Evolutionary conservation across 768 basidiomycete species (phyloP), one percentile per base, ranked within the genome.

Genomic region (Mycena albidolilacea): DNA sequence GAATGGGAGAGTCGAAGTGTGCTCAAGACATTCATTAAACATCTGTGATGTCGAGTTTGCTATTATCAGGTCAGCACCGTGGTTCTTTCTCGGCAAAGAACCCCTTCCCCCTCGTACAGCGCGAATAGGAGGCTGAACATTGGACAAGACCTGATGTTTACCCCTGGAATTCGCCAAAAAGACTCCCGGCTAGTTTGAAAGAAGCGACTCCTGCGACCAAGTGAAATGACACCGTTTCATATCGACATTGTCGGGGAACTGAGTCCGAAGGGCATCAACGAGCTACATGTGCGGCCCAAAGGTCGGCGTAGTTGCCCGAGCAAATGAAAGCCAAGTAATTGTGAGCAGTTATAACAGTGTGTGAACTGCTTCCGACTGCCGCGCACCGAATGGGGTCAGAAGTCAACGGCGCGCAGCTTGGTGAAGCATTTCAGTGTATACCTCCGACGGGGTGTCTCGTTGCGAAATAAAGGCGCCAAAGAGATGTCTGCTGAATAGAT

Each of bases 321-420:
- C 64, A 65, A 65, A 65, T 65, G 48, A n/a, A 39, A 55, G 50
- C 1, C 17, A 35, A 23, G 50, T 23, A 54, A 55, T 65, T 65
- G n/a, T 65, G 2, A 46, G 64, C 12, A 43, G 43, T 9, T 19
- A 7, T 11, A 21, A 48, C 5, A 2, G 21, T 46, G 41, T 46
- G 61, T 23, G 59, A 60, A 17, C 30, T 11, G 5, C 35, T 57
- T 57, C 30, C 8, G n/a, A 5, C n/a, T n/a, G 23, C 15, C 3
- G 23, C 7, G 21, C 8, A 15, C 7, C 30, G 50, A 17, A 52
- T 64, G 48, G 35, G 48, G 61, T 35, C 61, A 35, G 5, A 21
- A 52, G 35, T 46, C 23, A 21, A 2, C 61, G 23, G 43, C 6
- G 43, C 14, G 41, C 5, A 9, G 15, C 9, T 8, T 43, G 39